phyloP scores from a whole-genome alignment of 495 filamentous ascomycete genomes.

The Hypomontagnella submonticulosa region DNA sequence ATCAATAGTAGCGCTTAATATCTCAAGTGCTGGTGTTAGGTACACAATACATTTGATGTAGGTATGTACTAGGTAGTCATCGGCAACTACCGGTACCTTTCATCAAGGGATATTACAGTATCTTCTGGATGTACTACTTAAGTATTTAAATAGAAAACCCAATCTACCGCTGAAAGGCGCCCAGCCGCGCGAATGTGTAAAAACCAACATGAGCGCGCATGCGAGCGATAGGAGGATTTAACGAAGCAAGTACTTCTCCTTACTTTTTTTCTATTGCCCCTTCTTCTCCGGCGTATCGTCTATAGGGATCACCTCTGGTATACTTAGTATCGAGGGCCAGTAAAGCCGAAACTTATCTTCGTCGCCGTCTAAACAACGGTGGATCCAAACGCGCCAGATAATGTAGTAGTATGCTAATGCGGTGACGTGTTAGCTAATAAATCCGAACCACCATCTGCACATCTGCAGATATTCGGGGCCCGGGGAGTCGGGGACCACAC shows the following conservation, averaged over 20 bases:
- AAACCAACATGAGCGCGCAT: no score
- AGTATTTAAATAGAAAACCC: slow-evolving; percentile 8
- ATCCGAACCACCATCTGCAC: not conserved
- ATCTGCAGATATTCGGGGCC: not conserved
- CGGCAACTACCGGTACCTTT: no score
- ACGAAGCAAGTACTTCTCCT: no score
- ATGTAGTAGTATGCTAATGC: slow-evolving; percentile 84
- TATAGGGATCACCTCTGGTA: slow-evolving; percentile 69
- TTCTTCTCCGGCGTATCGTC: slow-evolving; percentile 45
- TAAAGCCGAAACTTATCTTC: slow-evolving; percentile 79
- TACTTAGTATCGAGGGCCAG: slow-evolving; percentile 72
- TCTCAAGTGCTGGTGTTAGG: no score
- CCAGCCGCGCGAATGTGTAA: not conserved
- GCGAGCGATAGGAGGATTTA: no score
- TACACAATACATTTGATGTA: no score
- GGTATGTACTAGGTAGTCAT: no score
- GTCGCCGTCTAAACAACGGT: slow-evolving; percentile 78
- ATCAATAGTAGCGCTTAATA: no score
- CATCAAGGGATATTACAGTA: no score
- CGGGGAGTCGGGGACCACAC: slow-evolving; percentile 8
- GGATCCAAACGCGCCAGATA: slow-evolving; percentile 86
- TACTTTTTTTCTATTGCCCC: slow-evolving; percentile 48
- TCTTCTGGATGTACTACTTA: no score
- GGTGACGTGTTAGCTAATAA: slow-evolving; percentile 50
- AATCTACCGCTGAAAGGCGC: slow-evolving; percentile 1